Evolutionary conservation across 805 yeast species (phyloP).

Genomic region (Cyberlindnera sargentensis): DNA sequence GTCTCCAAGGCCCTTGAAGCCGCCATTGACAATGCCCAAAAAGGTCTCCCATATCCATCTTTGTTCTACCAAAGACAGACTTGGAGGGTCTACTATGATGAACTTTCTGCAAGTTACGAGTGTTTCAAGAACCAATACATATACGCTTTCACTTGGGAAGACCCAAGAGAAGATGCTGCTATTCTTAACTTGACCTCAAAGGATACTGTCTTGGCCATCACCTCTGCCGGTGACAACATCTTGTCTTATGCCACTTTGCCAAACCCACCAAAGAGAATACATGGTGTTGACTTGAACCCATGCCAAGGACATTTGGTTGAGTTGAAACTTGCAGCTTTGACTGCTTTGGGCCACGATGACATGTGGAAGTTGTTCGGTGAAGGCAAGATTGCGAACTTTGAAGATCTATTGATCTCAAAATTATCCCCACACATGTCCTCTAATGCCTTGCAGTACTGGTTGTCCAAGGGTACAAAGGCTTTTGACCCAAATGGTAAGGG

Average conservation of each 20-base stretch:
- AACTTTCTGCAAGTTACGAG: conserved; percentile 54
- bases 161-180: conserved; percentile 71
- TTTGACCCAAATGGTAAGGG: conserved; percentile 53
- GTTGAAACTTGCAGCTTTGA: conserved; percentile 66
- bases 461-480: conserved; percentile 50
- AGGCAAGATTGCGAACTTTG: conserved; percentile 53
- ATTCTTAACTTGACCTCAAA: conserved; percentile 52
- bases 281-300: conserved; percentile 82
- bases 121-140: conserved; percentile 77
- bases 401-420: conserved; percentile 43
- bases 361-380: conserved; percentile 74
- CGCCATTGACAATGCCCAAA: conserved; percentile 52
- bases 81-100: conserved; percentile 79
- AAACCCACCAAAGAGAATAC: conserved; percentile 68
- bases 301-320: conserved; percentile 76
- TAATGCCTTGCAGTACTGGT: conserved; percentile 78
- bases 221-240: conserved; percentile 83
- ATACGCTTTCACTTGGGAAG: conserved; percentile 89
- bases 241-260: conserved; percentile 64
- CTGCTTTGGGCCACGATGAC: conserved; percentile 47
- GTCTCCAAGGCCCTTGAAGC: conserved; percentile 73
- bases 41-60: conserved; percentile 72
- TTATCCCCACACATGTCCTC: conserved; percentile 70
- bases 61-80: conserved; percentile 70
- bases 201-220: conserved; percentile 75